These are phyloP conservation scores for Diaporthe citri DNA, from an alignment of 2,329 filamentous ascomycete genomes.

Conservation along the genomic window DNA sequence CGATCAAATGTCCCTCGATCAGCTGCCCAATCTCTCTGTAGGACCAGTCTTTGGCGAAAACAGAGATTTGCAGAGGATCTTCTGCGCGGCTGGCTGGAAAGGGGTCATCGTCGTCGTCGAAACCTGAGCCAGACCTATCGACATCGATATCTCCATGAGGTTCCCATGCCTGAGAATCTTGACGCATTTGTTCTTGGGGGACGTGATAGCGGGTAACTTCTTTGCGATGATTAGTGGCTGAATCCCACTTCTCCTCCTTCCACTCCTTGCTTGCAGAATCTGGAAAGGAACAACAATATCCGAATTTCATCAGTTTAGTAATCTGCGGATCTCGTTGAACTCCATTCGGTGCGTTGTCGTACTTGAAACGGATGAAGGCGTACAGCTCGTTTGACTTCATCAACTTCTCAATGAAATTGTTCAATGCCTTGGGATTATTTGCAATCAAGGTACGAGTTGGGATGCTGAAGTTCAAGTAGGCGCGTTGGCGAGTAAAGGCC, in stretches of 20 bases:
- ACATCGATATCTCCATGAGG: background rate
- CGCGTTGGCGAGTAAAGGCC: background rate
- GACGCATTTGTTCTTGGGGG: background rate
- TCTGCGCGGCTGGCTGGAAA: background rate
- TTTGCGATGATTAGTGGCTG: fast-evolving
- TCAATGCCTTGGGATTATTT: fast-evolving
- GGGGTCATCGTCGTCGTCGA: background rate
- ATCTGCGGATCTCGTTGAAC: background rate
- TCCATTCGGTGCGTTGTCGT: background rate
- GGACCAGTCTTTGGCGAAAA: background rate
- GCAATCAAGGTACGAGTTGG: fast-evolving
- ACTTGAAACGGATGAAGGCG: background rate
- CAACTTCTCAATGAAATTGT: background rate
- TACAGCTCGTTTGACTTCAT: background rate
- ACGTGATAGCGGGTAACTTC: background rate
- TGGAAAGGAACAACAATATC: background rate
- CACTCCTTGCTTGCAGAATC: fast-evolving
- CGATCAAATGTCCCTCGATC: background rate
- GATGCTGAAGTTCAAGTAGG: background rate
- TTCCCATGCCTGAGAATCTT: background rate
- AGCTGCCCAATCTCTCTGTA: background rate
- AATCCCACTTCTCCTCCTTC: background rate
- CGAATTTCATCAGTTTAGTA: background rate
- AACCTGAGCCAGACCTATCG: background rate
- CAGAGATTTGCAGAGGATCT: background rate